A percentile compares a stretch with the other conserved stretches of the same genome.
Evolutionary conservation across 352 stramenopile species (phyloP).

Genomic region (Peronospora farinosa): DNA sequence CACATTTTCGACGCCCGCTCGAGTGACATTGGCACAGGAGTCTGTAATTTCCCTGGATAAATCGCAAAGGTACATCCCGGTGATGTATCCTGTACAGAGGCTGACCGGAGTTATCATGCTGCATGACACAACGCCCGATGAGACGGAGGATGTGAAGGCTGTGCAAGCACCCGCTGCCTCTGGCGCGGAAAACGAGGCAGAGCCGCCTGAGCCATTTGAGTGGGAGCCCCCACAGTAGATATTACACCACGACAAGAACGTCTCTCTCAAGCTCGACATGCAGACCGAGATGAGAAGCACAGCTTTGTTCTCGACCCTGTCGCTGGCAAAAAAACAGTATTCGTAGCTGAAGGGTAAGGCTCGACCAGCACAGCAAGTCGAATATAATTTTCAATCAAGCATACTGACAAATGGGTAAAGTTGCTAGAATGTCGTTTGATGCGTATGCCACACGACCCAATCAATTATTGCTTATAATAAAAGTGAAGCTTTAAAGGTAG

Average conservation of each 20-base stretch:
- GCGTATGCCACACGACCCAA: constrained; percentile 11
- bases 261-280: no score
- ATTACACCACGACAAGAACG: constrained; percentile 22
- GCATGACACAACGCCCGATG: constrained; percentile 89
- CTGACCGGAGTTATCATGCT: constrained; percentile 93
- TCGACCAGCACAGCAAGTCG: constrained; percentile 19
- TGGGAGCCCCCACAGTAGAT: constrained; percentile 85
- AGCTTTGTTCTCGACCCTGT: constrained; percentile 13
- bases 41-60: constrained; percentile 87
- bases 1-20: constrained; percentile 88
- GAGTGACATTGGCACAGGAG: constrained; percentile 91
- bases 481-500: constrained; percentile 11
- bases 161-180: constrained; percentile 87
- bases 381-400: constrained; percentile 35
- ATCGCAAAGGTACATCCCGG: constrained; percentile 89
- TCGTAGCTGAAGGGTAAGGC: constrained; percentile 16
- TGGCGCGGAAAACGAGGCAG: constrained; percentile 91
- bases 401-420: constrained; percentile 8
- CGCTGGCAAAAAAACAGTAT: constrained; percentile 4
- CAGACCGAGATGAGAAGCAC: constrained; percentile 21
- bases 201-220: constrained; percentile 94
- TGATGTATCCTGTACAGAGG: constrained; percentile 60
- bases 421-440: constrained; percentile 9
- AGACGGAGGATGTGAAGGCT: constrained; percentile 91
- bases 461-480: constrained; percentile 2